Percentiles rank a stretch among this genome's conserved stretches.
phyloP scores from a whole-genome alignment of 805 yeast genomes.

The Myxozyma neglecta region DNA sequence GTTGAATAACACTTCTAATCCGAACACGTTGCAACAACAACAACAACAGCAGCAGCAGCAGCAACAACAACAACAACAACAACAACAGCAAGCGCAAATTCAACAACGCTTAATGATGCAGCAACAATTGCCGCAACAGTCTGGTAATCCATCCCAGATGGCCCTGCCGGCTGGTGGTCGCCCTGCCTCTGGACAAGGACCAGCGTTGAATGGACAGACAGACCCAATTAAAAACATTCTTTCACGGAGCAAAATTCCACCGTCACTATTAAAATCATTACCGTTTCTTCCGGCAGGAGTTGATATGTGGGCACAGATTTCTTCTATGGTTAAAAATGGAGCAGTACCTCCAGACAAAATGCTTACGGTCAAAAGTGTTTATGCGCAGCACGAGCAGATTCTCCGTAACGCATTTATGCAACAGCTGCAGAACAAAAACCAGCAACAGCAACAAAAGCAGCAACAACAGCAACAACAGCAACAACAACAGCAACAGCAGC shows the following conservation, averaged over 20 bases:
- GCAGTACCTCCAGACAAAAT: conserved; percentile 59
- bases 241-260: conserved; percentile 71
- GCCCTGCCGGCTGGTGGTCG: conserved; percentile 34
- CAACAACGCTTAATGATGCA: conserved; percentile 11
- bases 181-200: conserved; percentile 12
- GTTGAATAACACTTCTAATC: conserved; percentile 26
- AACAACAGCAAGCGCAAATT: conserved; percentile 4
- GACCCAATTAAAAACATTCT: conserved; percentile 39
- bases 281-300: conserved; percentile 78
- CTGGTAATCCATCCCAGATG: conserved; percentile 7
- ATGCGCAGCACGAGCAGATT: conserved; percentile 45
- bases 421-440: conserved; percentile 11
- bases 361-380: conserved; percentile 63
- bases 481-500: conserved; percentile 3
- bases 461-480: conserved; percentile 12
- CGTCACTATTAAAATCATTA: conserved; percentile 59
- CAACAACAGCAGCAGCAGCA: conserved; percentile 8
- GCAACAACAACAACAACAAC: conserved; percentile 16
- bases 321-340: conserved; percentile 60
- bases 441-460: conserved; percentile 21
- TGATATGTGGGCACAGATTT: conserved; percentile 78
- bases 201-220: neutral
- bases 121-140: neutral
- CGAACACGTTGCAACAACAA: conserved; percentile 3
- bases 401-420: conserved; percentile 17